Evolutionary conservation across 331 rosid species (phyloP).

Genomic region (Malus hybrid): DNA sequence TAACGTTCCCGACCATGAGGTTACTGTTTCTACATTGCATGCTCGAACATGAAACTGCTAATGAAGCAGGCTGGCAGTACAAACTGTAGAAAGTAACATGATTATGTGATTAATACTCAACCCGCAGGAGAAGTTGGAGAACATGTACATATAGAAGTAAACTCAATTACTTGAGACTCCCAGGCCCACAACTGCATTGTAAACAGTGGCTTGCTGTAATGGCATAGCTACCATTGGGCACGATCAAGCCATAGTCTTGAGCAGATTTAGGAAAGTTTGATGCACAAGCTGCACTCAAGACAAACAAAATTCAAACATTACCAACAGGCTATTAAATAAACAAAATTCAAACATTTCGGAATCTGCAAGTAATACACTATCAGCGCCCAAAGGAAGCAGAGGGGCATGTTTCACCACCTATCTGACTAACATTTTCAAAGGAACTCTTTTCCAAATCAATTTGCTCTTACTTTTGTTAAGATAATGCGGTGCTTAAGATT

Average conservation of each 20-base stretch:
- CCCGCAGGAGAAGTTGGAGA: background rate
- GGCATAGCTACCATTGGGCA: constrained; percentile 93
- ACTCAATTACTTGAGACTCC: constrained; percentile 58
- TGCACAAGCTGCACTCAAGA: constrained; percentile 65
- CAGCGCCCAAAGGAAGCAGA: constrained; percentile 18
- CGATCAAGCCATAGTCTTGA: constrained; percentile 74
- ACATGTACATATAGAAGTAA: background rate
- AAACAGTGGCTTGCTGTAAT: constrained; percentile 91
- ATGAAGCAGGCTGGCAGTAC: constrained; percentile 95
- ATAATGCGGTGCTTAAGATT: constrained; percentile 19
- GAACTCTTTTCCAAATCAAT: background rate
- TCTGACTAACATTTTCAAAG: background rate
- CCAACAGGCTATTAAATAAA: background rate
- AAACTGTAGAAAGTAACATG: constrained; percentile 35
- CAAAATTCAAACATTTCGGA: background rate
- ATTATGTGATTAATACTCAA: constrained; percentile 4
- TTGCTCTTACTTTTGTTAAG: constrained; percentile 20
- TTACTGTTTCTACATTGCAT: constrained; percentile 89
- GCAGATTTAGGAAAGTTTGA: constrained; percentile 67
- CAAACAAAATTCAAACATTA: constrained; percentile 11
- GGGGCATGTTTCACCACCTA: constrained; percentile 32
- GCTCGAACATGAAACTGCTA: constrained; percentile 95
- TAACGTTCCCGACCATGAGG: constrained; percentile 81
- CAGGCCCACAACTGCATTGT: constrained; percentile 96
- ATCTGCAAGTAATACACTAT: constrained; percentile 5